Conservation (phyloP, 495 filamentous ascomycete species). For the Tuber melanosporum region DNA sequence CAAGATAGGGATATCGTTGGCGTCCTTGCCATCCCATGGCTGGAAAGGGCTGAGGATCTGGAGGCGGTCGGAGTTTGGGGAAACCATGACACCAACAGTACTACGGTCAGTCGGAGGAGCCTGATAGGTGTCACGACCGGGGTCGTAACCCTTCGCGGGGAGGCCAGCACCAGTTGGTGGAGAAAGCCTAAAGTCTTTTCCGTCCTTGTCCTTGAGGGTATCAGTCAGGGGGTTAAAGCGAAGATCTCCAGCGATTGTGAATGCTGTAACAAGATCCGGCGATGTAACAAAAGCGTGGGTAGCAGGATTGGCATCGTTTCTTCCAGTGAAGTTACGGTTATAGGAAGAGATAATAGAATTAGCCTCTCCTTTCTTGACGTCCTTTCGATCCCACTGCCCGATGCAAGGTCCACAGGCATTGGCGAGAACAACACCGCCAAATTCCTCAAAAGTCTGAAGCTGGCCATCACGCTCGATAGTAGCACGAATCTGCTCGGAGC, state of each 20-base stretch:
- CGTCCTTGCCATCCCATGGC: slow-evolving; percentile 92
- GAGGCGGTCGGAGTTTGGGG: slow-evolving; percentile 85
- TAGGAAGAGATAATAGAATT: slow-evolving; percentile 96
- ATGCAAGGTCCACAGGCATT: slow-evolving; percentile 84
- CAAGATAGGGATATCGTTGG: slow-evolving; percentile 77
- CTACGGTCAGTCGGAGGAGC: slow-evolving; percentile 77
- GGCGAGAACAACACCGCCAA: slow-evolving; percentile 90
- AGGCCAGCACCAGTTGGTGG: slow-evolving; percentile 76
- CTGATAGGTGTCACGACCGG: slow-evolving; percentile 93
- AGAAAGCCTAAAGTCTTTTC: slow-evolving; percentile 88
- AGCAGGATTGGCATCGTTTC: slow-evolving; percentile 97
- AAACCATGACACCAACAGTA: slow-evolving; percentile 70
- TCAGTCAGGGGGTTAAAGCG: slow-evolving; percentile 98
- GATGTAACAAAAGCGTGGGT: slow-evolving; percentile 98
- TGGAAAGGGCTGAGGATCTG: slow-evolving; percentile 83
- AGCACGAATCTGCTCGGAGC: slow-evolving; percentile 95
- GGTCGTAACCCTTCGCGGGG: slow-evolving; percentile 77
- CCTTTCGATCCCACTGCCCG: slow-evolving; percentile 87
- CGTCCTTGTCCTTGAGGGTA: slow-evolving; percentile 88
- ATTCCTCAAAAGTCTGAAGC: slow-evolving; percentile 93
- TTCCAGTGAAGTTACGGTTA: slow-evolving; percentile 99
- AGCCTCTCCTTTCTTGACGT: slow-evolving; percentile 92
- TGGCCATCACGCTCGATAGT: slow-evolving; percentile 94
- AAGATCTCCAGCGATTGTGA: slow-evolving; percentile 82
- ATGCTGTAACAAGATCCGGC: slow-evolving; percentile 90